A percentile compares a stretch with the other conserved stretches of the same genome.
These are phyloP conservation scores for Fraxinus floribunda DNA, from an alignment of 305 asterid genomes.

Conservation along the genomic window DNA sequence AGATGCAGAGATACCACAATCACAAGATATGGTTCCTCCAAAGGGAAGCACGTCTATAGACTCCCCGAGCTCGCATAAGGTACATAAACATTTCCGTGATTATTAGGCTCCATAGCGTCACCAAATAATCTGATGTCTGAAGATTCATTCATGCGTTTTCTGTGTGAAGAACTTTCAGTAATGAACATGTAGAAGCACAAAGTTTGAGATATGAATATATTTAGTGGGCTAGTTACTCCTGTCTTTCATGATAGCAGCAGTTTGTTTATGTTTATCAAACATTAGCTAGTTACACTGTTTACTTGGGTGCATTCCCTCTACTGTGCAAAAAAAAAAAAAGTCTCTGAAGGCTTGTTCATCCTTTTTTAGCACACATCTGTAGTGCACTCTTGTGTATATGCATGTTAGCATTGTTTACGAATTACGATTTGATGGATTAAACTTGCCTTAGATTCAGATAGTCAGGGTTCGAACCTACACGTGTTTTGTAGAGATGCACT, in stretches of 20 bases:
- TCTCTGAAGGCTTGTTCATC: background rate
- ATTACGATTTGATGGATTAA: background rate
- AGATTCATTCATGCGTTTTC: background rate
- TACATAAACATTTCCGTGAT: conserved; percentile 26
- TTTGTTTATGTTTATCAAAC: background rate
- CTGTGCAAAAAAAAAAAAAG: background rate
- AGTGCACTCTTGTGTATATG: background rate
- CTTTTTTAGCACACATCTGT: background rate
- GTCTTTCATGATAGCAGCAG: background rate
- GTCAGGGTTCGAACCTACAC: background rate
- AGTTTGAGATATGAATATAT: background rate
- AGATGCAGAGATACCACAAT: conserved; percentile 58
- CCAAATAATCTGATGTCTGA: background rate
- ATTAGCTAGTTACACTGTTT: background rate
- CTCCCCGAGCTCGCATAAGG: conserved; percentile 72
- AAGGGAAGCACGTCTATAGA: conserved; percentile 56
- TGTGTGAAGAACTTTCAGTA: background rate
- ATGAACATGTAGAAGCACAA: background rate
- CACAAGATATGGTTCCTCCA: conserved; percentile 72
- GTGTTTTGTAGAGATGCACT: background rate
- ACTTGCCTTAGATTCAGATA: background rate
- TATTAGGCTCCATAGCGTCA: background rate
- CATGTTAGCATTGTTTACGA: background rate
- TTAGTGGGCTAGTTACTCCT: background rate
- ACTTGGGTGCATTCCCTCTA: background rate